Evolutionary conservation across 768 basidiomycete genomes (phyloP).

Genomic region (Hericium alpestre): DNA sequence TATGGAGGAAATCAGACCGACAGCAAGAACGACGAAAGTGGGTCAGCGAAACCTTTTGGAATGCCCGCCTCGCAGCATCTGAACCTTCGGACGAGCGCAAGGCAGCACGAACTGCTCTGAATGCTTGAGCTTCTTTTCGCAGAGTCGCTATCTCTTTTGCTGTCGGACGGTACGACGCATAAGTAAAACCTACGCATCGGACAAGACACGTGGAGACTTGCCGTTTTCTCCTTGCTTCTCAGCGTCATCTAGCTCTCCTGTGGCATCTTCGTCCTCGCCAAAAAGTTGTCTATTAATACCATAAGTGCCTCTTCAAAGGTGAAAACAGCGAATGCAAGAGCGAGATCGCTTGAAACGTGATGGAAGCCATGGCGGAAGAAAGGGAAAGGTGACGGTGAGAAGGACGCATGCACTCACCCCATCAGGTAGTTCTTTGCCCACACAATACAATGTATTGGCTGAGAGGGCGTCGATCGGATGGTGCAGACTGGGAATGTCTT

Average conservation of each 20-base stretch:
- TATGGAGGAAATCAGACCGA: slow-evolving; percentile 20
- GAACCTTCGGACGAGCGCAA: slow-evolving; percentile 34
- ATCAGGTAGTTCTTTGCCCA: slow-evolving; percentile 98
- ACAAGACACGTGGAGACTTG: slow-evolving; percentile 21
- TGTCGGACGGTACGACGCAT: slow-evolving; percentile 19
- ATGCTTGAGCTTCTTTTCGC: slow-evolving; percentile 82
- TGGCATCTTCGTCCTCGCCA: slow-evolving; percentile 82
- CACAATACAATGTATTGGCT: slow-evolving; percentile 97
- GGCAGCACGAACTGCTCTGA: slow-evolving; percentile 66
- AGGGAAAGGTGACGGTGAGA: not conserved
- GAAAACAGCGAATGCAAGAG: not conserved
- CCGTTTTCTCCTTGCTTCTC: slow-evolving; percentile 92
- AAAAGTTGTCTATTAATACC: slow-evolving; percentile 65
- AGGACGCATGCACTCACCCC: slow-evolving; percentile 43
- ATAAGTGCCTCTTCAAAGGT: not conserved
- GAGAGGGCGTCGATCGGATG: slow-evolving; percentile 91
- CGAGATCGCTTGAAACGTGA: not conserved
- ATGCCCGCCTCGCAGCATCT: slow-evolving; percentile 59
- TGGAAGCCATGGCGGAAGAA: not conserved
- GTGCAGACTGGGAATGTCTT: slow-evolving; percentile 97
- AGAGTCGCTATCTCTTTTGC: slow-evolving; percentile 86
- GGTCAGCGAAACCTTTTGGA: slow-evolving; percentile 59
- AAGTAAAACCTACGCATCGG: not conserved
- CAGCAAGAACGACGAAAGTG: not conserved
- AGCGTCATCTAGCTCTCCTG: slow-evolving; percentile 80